Evolutionary conservation across 805 yeast species (phyloP).

Genomic region (Hanseniaspora valbyensis): DNA sequence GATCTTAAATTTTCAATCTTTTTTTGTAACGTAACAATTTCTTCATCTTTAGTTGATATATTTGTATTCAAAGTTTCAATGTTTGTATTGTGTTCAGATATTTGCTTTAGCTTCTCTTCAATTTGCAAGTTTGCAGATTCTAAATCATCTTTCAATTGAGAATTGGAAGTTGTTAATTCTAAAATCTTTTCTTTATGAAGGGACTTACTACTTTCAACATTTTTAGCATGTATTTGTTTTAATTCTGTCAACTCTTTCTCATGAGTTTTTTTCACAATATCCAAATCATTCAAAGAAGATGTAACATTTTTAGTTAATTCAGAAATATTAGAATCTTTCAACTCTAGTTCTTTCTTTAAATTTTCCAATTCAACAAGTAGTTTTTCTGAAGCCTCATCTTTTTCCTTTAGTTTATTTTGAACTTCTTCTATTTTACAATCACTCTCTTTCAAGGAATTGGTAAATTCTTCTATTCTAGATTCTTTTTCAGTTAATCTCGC

Average conservation of each 20-base stretch:
- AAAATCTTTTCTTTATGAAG: not conserved
- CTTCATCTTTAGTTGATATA: not conserved
- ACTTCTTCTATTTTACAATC: not conserved
- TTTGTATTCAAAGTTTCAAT: not conserved
- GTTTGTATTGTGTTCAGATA: not conserved
- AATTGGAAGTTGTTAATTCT: not conserved
- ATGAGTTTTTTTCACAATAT: not conserved
- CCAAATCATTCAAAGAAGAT: not conserved
- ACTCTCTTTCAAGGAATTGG: not conserved
- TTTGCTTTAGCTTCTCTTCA: not conserved
- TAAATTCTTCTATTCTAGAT: not conserved
- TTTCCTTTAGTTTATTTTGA: not conserved
- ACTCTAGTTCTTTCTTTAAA: not conserved
- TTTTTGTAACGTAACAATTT: not conserved
- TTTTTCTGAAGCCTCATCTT: not conserved
- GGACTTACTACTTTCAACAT: not conserved
- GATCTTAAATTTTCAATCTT: too few relatives aligned
- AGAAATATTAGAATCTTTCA: constrained; percentile 19
- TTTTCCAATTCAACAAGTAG: not conserved
- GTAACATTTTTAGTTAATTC: constrained; percentile 9
- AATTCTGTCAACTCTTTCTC: not conserved
- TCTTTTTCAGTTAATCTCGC: not conserved
- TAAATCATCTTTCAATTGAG: not conserved
- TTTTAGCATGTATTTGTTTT: not conserved
- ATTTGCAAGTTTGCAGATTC: not conserved